These are phyloP conservation scores for Starmerella bacillaris DNA, from an alignment of 805 yeast species.

Conservation along the genomic window DNA sequence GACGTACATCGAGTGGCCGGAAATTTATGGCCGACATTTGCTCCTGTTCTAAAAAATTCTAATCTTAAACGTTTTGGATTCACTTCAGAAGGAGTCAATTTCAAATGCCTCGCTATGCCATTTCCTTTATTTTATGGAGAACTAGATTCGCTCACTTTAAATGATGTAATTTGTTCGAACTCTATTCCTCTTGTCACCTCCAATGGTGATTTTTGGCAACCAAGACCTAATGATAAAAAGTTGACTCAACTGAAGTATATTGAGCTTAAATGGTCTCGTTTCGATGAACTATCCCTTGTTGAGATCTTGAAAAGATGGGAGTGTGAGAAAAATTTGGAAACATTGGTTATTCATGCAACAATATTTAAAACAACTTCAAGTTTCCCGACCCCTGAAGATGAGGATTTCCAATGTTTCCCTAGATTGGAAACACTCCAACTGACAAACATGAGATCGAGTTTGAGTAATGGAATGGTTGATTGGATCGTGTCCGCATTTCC, in stretches of 20 bases:
- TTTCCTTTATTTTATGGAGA: constrained; percentile 8
- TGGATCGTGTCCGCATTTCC: constrained; percentile 14
- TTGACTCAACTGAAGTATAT: constrained; percentile 7
- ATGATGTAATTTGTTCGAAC: constrained; percentile 6
- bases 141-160: constrained; percentile 9
- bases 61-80: constrained; percentile 12
- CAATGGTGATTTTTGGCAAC: constrained; percentile 1
- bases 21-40: constrained; percentile 9
- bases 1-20: constrained; percentile 11
- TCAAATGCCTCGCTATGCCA: not conserved
- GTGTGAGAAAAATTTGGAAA: constrained; percentile 8
- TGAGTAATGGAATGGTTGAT: constrained; percentile 6
- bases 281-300: constrained; percentile 5
- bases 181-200: constrained; percentile 1
- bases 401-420: constrained; percentile 1
- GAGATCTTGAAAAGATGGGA: constrained; percentile 9
- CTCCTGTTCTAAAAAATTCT: constrained; percentile 5
- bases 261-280: constrained; percentile 11
- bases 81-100: constrained; percentile 7
- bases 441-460: constrained; percentile 12
- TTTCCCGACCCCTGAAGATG: constrained; percentile 1
- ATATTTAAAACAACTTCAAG: not conserved
- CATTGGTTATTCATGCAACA: constrained; percentile 10
- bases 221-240: not conserved
- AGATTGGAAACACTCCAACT: constrained; percentile 11